Evolutionary conservation across 2,329 filamentous ascomycete genomes (phyloP), one percentile per base, ranked within the genome.

Genomic region (Arthrobotrys sinensis): DNA sequence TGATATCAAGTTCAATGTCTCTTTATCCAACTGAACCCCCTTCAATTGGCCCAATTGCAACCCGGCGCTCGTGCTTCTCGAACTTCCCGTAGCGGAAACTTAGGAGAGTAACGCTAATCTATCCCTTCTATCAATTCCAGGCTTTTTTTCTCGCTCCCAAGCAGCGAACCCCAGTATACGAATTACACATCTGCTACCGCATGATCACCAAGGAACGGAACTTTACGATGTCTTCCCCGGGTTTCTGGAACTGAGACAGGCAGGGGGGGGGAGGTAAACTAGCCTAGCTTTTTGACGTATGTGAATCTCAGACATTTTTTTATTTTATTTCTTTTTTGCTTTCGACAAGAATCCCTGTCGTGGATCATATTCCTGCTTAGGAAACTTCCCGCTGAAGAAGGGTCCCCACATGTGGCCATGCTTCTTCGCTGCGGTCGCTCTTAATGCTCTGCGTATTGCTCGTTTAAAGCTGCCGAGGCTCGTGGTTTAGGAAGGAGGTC

Each of bases 61-160:
- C 36, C 36, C 55, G 55, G 34, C 36, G 34, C 11, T 36, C 28
- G 12, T 24, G 14, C 11, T n/a, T 60, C 34, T 46, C 40, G 46
- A 68, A 72, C 75, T 78, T 43, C 75, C 75, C 46, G 60, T 68
- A 72, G 52, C 75, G 67, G 75, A 57, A 78, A 78, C 62, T 46
- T 78, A 68, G 48, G 70, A 67, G 52, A 75, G 36, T 21, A 38
- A 43, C 12, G 16, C 62, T 19, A 72, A 57, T 72, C 46, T 40
- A 24, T 52, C 45, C 16, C 38, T 43, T 57, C 21, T 62, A 36
- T 45, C 53, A 34, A 36, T 55, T 55, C 60, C 46, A 57, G 28
- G 48, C 52, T 65, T 55, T 71, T 19, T 53, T 10, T n/a, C n/a
- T n/a, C n/a, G 12, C 71, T 55, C 57, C 14, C 11, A 14, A 48